Evolutionary conservation across 2,329 filamentous ascomycete species (phyloP).

Genomic region (Metarhizium anisopliae): DNA sequence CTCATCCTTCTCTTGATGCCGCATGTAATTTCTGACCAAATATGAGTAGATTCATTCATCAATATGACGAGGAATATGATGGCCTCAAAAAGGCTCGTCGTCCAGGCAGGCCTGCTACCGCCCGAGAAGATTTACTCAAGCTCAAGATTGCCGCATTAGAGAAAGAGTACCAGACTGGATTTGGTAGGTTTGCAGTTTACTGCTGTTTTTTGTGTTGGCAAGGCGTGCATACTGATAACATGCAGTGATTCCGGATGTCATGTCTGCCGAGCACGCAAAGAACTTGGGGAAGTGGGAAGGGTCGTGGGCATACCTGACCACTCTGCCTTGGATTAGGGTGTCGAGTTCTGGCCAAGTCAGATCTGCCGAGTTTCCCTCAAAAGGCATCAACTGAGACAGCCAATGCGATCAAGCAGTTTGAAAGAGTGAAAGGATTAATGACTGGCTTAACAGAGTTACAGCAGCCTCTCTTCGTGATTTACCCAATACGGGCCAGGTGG

Average conservation of each 20-base stretch:
- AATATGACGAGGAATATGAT: slow-evolving; percentile 62
- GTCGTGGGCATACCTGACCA: slow-evolving; percentile 71
- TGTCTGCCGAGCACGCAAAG: slow-evolving; percentile 53
- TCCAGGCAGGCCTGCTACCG: slow-evolving; percentile 68
- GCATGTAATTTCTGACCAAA: slow-evolving; percentile 15
- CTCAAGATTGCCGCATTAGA: slow-evolving; percentile 61
- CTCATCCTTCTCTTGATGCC: not conserved
- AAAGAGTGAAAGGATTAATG: not conserved
- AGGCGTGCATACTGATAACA: slow-evolving; percentile 7
- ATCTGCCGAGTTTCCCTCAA: slow-evolving; percentile 70
- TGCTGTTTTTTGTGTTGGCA: not conserved
- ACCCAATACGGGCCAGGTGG: not conserved
- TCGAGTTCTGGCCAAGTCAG: slow-evolving; percentile 54
- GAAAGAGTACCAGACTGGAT: slow-evolving; percentile 75
- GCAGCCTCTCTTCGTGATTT: not conserved
- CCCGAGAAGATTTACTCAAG: slow-evolving; percentile 68
- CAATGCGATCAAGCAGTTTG: not conserved
- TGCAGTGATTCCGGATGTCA: slow-evolving; percentile 65
- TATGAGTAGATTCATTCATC: slow-evolving; percentile 48
- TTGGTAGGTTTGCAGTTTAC: slow-evolving; percentile 46
- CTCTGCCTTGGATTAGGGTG: slow-evolving; percentile 69
- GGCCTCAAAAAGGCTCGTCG: slow-evolving; percentile 60
- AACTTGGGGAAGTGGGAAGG: slow-evolving; percentile 70
- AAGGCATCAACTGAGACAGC: slow-evolving; percentile 17
- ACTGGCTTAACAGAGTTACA: not conserved